Percentiles rank a stretch among this genome's conserved stretches.
phyloP scores from a whole-genome alignment of 352 stramenopile genomes.

The Pythium aquatile region DNA sequence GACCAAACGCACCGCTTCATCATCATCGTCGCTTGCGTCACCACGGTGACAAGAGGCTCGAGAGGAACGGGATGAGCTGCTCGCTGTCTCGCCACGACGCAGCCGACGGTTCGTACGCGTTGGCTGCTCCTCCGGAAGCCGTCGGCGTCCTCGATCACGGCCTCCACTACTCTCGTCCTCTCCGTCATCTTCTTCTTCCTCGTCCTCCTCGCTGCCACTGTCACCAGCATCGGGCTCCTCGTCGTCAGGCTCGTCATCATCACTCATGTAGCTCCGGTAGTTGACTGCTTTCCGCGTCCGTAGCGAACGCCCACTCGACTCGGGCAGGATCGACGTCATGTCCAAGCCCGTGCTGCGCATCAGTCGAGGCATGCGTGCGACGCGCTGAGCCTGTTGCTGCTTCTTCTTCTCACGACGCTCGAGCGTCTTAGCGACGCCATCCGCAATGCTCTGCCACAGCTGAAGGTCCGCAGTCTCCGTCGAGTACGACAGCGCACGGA shows the following conservation, averaged over 20 bases:
- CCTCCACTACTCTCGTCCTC: slow-evolving; percentile 4
- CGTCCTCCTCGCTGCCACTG: slow-evolving; percentile 15
- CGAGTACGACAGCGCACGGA: slow-evolving; percentile 49
- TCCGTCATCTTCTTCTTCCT: slow-evolving; percentile 27
- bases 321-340: slow-evolving; percentile 27
- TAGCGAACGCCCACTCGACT: slow-evolving; percentile 41
- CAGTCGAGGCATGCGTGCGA: slow-evolving; percentile 41
- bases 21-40: neutral
- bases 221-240: slow-evolving; percentile 2
- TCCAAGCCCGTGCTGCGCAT: slow-evolving; percentile 34
- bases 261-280: slow-evolving; percentile 37
- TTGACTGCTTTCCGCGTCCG: slow-evolving; percentile 47
- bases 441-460: slow-evolving; percentile 47
- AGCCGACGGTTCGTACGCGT: slow-evolving; percentile 20
- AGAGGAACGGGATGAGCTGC: neutral
- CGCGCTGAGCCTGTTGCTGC: slow-evolving; percentile 37
- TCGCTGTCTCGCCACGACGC: neutral
- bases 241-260: slow-evolving; percentile 35
- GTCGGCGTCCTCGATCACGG: slow-evolving; percentile 8
- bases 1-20: slow-evolving; percentile 1
- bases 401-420: slow-evolving; percentile 47
- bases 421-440: slow-evolving; percentile 49
- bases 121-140: slow-evolving; percentile 13
- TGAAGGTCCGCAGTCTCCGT: slow-evolving; percentile 47
- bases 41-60: neutral